Evolutionary conservation across 1,284 basidiomycete genomes (phyloP).

Genomic region (Macrocybe sp.): DNA sequence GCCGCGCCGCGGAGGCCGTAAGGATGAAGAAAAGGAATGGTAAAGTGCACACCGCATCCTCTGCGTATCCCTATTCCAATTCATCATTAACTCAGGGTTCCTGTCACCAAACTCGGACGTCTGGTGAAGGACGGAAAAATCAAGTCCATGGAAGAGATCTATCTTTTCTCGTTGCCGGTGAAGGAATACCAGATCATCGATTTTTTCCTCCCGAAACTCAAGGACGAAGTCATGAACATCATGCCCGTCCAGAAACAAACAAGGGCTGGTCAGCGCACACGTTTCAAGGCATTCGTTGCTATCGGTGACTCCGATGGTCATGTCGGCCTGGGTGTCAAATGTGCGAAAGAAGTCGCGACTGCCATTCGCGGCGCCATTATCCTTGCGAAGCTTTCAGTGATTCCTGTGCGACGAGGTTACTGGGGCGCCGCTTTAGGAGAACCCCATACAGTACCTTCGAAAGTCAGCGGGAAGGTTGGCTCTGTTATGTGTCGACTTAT

Average conservation of each 20-base stretch:
- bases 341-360: constrained; percentile 99
- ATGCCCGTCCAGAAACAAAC: constrained; percentile 99
- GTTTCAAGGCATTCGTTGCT: constrained; percentile 99
- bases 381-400: constrained; percentile 92
- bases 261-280: constrained; percentile 98
- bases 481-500: constrained; percentile 99
- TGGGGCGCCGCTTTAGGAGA: constrained; percentile 99
- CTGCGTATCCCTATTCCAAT: constrained; percentile 1
- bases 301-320: constrained; percentile 99
- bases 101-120: constrained; percentile 98
- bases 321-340: constrained; percentile 99
- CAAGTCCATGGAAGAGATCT: constrained; percentile 99
- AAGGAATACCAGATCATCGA: constrained; percentile 99
- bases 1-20: constrained; percentile 92
- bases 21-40: constrained; percentile 99
- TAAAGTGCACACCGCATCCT: constrained; percentile 33
- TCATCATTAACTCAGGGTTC: constrained; percentile 58
- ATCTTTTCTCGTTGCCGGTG: constrained; percentile 99
- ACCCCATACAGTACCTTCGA: constrained; percentile 98
- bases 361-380: constrained; percentile 99
- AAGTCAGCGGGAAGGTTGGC: constrained; percentile 98
- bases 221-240: constrained; percentile 99
- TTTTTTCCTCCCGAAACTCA: constrained; percentile 95
- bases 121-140: constrained; percentile 99
- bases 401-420: constrained; percentile 97